Percentiles rank a stretch among this genome's conserved stretches.
Evolutionary conservation across 768 basidiomycete genomes (phyloP).

Genomic region (Termitomyces sp.): DNA sequence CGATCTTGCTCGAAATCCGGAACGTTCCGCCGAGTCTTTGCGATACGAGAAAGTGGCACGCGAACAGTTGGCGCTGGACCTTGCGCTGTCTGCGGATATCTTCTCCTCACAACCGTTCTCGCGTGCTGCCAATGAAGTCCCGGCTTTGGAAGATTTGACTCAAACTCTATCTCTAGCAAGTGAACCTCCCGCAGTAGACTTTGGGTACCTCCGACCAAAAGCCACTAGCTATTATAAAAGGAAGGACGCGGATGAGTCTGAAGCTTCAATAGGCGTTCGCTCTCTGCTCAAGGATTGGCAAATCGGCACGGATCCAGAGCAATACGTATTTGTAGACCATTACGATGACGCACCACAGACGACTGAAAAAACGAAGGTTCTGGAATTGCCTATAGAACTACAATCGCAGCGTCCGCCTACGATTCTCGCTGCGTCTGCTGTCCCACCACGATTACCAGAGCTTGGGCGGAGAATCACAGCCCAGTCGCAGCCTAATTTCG

Average conservation of each 20-base stretch:
- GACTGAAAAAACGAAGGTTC: not conserved
- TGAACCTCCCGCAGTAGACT: conserved; percentile 52
- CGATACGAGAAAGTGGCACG: conserved; percentile 49
- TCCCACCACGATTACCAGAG: conserved; percentile 14
- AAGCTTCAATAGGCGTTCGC: conserved; percentile 46
- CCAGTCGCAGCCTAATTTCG: conserved; percentile 12
- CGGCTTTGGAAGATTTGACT: conserved; percentile 50
- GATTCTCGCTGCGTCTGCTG: conserved; percentile 26
- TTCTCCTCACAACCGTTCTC: conserved; percentile 43
- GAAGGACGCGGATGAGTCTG: conserved; percentile 18
- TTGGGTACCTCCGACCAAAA: conserved; percentile 57
- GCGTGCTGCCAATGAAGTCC: conserved; percentile 17
- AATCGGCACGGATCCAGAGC: conserved; percentile 41
- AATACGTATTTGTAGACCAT: conserved; percentile 49
- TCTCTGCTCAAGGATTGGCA: conserved; percentile 69
- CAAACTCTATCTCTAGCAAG: conserved; percentile 51
- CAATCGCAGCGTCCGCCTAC: conserved; percentile 29
- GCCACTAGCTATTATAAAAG: conserved; percentile 23
- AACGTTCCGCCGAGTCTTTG: conserved; percentile 32
- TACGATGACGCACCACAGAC: conserved; percentile 30
- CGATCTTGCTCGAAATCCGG: conserved; percentile 32
- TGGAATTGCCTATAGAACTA: not conserved
- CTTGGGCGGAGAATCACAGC: conserved; percentile 4
- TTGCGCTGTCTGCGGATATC: conserved; percentile 52
- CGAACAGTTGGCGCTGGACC: conserved; percentile 59